Evolutionary conservation across 805 yeast species (phyloP).

Genomic region (Pichia nanzhaoensis): DNA sequence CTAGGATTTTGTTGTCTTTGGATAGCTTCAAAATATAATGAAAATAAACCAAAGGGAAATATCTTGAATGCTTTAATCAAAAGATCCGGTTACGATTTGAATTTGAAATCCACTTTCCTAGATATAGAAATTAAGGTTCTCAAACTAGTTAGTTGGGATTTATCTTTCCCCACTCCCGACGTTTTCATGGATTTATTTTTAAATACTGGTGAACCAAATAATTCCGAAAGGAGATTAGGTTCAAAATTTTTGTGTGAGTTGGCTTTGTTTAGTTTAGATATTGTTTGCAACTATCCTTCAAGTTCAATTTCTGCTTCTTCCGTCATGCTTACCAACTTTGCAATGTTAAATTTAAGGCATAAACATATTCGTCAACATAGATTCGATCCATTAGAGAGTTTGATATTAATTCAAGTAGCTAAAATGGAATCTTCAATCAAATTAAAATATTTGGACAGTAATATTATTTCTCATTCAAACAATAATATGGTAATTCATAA

Average conservation of each 20-base stretch:
- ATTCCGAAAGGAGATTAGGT: constrained; percentile 46
- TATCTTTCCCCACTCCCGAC: constrained; percentile 57
- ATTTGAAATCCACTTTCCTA: constrained; percentile 32
- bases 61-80: constrained; percentile 26
- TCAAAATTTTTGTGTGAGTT: constrained; percentile 61
- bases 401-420: constrained; percentile 21
- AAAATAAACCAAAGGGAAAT: constrained; percentile 48
- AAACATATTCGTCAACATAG: constrained; percentile 26
- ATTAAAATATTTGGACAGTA: constrained; percentile 21
- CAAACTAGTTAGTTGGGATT: constrained; percentile 57
- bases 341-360: constrained; percentile 37
- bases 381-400: constrained; percentile 26
- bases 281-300: constrained; percentile 44
- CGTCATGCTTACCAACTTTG: constrained; percentile 38
- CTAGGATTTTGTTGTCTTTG: constrained; percentile 40
- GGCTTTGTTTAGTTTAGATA: constrained; percentile 53
- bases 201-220: constrained; percentile 26
- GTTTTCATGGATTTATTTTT: constrained; percentile 53
- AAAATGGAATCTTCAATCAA: constrained; percentile 22
- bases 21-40: constrained; percentile 40
- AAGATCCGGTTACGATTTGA: constrained; percentile 26
- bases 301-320: constrained; percentile 48
- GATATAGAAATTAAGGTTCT: constrained; percentile 67
- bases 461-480: constrained; percentile 11
- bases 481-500: constrained; percentile 19